Evolutionary conservation across 768 basidiomycete genomes (phyloP), one percentile per base, ranked within the genome.

Genomic region (Cubamyces lactineus): DNA sequence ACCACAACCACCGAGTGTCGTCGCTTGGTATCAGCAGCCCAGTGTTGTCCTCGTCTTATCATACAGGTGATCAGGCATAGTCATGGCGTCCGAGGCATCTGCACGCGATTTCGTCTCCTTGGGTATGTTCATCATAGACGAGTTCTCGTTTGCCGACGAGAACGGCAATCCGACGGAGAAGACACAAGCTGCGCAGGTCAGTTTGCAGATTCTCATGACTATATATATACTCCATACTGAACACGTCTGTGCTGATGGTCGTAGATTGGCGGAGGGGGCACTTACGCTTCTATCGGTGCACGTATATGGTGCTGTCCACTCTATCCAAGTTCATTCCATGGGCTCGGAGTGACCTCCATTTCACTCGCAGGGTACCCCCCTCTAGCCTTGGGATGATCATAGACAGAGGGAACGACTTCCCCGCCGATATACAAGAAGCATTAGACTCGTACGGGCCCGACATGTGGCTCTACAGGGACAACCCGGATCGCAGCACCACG

Each of bases 251-350:
- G 8, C 39, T 5, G 34, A 26, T n/a, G 23, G n/a, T 26, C 30
- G n/a, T 41, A 94, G 86, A 94, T 96, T 65, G 94, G 94, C 24
- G 94, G 94, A 0, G 95, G 92, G 1, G 94, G 94, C 2, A 92
- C 89, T 0, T 92, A 91, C 73, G 90, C 91, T 54, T 77, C 81
- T 43, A 80, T 96, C 46, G 94, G 92, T 2, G 87, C 92, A 24
- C 83, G 94, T 49, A 85, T 95, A 71, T 96, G 92, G 90, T 89
- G 61, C 59, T 68, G 53, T 50, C 53, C 42, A 30, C 24, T n/a
- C 42, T 17, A 0, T 34, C 24, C 1, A 6, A 26, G 38, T 39
- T 23, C 9, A n/a, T 34, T 30, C 57, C 19, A 30, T 41, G 43
- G 45, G 7, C 28, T 28, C 4, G 28, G 28, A 45, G 48, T 56